A percentile compares a stretch with the other conserved stretches of the same genome.
phyloP scores from a whole-genome alignment of 805 yeast species.

The Yamadazyma olivae region DNA sequence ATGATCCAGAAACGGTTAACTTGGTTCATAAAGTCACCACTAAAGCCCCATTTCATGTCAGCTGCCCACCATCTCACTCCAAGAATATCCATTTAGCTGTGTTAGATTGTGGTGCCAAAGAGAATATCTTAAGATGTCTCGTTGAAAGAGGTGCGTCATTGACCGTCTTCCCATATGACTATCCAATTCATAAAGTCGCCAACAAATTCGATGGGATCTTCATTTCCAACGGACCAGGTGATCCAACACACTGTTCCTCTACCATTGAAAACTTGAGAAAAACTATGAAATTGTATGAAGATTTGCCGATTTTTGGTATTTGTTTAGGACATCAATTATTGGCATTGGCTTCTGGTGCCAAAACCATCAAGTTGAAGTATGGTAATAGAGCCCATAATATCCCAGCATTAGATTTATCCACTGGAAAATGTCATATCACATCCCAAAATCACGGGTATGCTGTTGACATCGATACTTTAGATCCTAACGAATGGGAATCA shows the following conservation, averaged over 20 bases:
- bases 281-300: conserved; percentile 59
- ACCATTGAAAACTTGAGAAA: conserved; percentile 74
- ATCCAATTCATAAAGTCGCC: conserved; percentile 88
- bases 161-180: conserved; percentile 95
- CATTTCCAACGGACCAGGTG: conserved; percentile 96
- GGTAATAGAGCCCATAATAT: conserved; percentile 99
- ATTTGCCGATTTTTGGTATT: conserved; percentile 93
- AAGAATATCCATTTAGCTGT: conserved; percentile 78
- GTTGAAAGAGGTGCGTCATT: conserved; percentile 94
- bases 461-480: conserved; percentile 78
- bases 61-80: conserved; percentile 55
- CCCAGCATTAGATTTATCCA: conserved; percentile 85
- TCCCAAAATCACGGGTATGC: conserved; percentile 99
- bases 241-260: conserved; percentile 84
- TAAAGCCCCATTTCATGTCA: conserved; percentile 88
- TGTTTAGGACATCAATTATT: conserved; percentile 97
- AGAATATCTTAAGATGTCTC: conserved; percentile 90
- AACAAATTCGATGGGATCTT: conserved; percentile 92
- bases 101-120: conserved; percentile 97
- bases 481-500: conserved; percentile 71
- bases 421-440: conserved; percentile 95
- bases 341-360: conserved; percentile 93
- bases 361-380: conserved; percentile 87
- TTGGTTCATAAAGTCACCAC: conserved; percentile 93
- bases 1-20: conserved; percentile 86